Conservation (phyloP, 768 basidiomycete genomes). For the Candolleomyces eurysporus region DNA sequence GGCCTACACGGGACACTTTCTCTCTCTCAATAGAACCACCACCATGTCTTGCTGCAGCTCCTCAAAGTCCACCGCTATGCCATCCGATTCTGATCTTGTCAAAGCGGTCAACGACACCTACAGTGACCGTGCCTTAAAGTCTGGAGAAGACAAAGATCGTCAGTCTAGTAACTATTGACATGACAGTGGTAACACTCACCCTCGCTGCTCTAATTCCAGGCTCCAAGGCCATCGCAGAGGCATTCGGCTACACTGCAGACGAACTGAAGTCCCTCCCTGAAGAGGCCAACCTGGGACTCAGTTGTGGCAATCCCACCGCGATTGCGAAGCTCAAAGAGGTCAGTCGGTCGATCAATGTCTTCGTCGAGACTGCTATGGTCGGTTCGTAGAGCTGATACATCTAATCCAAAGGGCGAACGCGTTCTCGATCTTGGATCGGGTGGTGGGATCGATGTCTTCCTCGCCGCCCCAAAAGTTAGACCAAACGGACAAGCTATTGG, state of each 20-base stretch:
- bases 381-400: background rate
- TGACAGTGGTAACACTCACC: background rate
- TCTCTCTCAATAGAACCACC: background rate
- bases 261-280: conserved; percentile 42
- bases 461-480: conserved; percentile 51
- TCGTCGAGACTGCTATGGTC: background rate
- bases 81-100: conserved; percentile 4
- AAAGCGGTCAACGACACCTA: conserved; percentile 29
- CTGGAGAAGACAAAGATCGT: conserved; percentile 21
- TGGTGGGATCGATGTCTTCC: conserved; percentile 54
- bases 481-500: conserved; percentile 50
- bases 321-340: conserved; percentile 47
- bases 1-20: background rate
- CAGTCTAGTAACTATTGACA: background rate
- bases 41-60: conserved; percentile 3
- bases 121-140: conserved; percentile 27
- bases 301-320: conserved; percentile 54
- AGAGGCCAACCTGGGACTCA: conserved; percentile 46
- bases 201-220: conserved; percentile 15
- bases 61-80: background rate
- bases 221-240: conserved; percentile 33
- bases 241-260: conserved; percentile 48
- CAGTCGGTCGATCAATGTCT: background rate
- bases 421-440: conserved; percentile 59
- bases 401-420: conserved; percentile 46